phyloP scores from a whole-genome alignment of 1,284 basidiomycete species.

The Sphagnurus paluster region DNA sequence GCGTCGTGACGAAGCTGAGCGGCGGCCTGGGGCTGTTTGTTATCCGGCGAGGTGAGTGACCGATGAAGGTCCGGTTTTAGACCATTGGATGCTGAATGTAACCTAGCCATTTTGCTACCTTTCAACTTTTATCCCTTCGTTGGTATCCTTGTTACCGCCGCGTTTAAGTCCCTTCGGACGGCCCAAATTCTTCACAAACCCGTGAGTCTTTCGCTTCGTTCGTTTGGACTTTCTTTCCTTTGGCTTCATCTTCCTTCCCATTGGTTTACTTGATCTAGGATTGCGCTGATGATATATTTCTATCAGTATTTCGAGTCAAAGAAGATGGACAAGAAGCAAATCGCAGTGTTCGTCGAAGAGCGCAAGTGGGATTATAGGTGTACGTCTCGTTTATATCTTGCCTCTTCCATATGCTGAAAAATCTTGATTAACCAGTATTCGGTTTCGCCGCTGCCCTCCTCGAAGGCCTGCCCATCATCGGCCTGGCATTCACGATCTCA shows the following conservation, averaged over 20 bases:
- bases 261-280: too few species aligned
- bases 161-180: conserved; percentile 68
- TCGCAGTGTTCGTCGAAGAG: conserved; percentile 80
- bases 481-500: conserved; percentile 78
- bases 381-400: conserved; percentile 31
- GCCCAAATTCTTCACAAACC: conserved; percentile 71
- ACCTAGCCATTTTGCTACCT: conserved; percentile 65
- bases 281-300: too few species aligned
- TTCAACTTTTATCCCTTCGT: conserved; percentile 72
- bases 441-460: conserved; percentile 79
- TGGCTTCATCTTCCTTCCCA: conserved; percentile 7
- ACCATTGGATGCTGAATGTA: conserved; percentile 1
- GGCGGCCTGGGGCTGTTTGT: conserved; percentile 52
- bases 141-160: conserved; percentile 63
- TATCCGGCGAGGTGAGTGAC: conserved; percentile 40
- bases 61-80: too few species aligned
- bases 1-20: conserved; percentile 41
- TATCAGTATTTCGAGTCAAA: conserved; percentile 81
- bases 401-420: neutral
- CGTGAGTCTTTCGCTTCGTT: conserved; percentile 34
- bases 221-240: neutral
- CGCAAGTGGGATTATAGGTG: conserved; percentile 84
- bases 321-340: conserved; percentile 70
- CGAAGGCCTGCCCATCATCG: conserved; percentile 77
- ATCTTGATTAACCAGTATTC: conserved; percentile 53